These are phyloP conservation scores for Musa acuminata DNA, from an alignment of 176 grass and related monocot species.

Conservation along the genomic window DNA sequence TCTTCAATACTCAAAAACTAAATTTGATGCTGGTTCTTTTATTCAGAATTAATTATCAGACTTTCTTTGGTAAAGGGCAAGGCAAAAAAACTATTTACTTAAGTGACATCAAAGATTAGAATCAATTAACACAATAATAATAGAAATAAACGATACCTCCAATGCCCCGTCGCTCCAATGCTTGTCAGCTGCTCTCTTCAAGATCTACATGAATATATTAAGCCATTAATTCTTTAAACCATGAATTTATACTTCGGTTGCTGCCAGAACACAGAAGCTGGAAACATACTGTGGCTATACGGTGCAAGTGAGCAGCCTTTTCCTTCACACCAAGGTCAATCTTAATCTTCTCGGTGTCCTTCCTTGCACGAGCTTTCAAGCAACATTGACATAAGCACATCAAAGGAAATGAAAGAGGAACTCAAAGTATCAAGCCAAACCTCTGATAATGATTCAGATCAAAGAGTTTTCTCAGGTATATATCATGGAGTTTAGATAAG, in stretches of 20 bases:
- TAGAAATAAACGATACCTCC: constrained; percentile 35
- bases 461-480: neutral
- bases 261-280: constrained; percentile 3
- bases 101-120: neutral
- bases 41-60: neutral
- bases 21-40: neutral
- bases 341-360: constrained; percentile 81
- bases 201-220: constrained; percentile 36
- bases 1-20: neutral
- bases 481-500: neutral
- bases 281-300: constrained; percentile 69
- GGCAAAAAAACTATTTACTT: neutral
- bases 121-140: neutral
- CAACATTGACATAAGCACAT: constrained; percentile 19
- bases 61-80: too few species aligned
- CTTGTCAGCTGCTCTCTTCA: constrained; percentile 89
- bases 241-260: constrained; percentile 9
- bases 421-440: constrained; percentile 10
- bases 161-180: constrained; percentile 98
- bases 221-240: neutral
- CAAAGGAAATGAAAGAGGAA: constrained; percentile 22
- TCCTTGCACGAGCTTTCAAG: constrained; percentile 71
- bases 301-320: constrained; percentile 53
- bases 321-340: constrained; percentile 83
- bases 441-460: neutral